Evolutionary conservation across 73 alveolate species (phyloP), one percentile per base, ranked within the genome.

Genomic region (Stentor coeruleus): DNA sequence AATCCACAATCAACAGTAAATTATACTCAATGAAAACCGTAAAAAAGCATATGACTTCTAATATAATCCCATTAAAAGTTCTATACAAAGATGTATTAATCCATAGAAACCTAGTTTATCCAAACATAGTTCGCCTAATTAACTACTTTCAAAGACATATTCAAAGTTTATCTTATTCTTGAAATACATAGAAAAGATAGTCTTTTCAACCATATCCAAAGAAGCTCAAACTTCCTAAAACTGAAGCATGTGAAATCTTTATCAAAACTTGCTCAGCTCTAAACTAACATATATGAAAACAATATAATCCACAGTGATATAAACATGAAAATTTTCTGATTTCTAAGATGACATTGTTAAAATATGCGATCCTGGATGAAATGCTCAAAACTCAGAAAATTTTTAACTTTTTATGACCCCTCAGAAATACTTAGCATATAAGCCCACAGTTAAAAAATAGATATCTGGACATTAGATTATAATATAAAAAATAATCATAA

Each of bases 401-500:
- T 98, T 3, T 73, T 66, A 85, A 94, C 99, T 3, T 94, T 94
- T 82, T 96, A 98, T 82, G 98, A 98, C 26, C 94, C 99, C 20
- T 93, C 93, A 0, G 98, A 94, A 80, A 94, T 94, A 76, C 89
- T 95, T 76, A 95, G 98, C 35, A 98, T 98, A 0, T 98, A 84
- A 40, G 96, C 96, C 15, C 94, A 96, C 80, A 97, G 93, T 82
- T 93, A 86, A 37, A 87, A 90, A 41, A 92, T 96, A n/a, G 99
- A 96, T 85, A 80, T 91, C 3, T 96, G 99, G 99, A 94, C 97
- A n/a, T 80, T 95, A 36, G 99, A n/a, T n/a, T n/a, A n/a, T n/a
- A n/a, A n/a, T n/a, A n/a, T n/a, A n/a, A n/a, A n/a, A n/a, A n/a
- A n/a, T n/a, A n/a, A n/a, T n/a, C n/a, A n/a, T n/a, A n/a, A n/a